Evolutionary conservation across 2,329 filamentous ascomycete species (phyloP), one percentile per base, ranked within the genome.

Genomic region (Ophioceras dolichostomum): DNA sequence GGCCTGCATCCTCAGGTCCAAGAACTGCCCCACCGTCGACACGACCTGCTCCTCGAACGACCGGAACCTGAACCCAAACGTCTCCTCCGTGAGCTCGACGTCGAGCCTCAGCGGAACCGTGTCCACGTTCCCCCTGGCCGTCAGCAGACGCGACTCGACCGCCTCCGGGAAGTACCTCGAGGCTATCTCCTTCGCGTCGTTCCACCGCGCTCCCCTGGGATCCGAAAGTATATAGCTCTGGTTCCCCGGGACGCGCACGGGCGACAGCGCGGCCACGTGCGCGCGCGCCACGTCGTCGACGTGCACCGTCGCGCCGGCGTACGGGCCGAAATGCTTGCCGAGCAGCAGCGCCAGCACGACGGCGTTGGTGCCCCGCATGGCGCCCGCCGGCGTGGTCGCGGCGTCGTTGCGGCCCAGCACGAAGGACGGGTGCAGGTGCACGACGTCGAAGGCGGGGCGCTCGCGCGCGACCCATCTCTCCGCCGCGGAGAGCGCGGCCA

Each of bases 231-330:
- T 51, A 41, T 57, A 55, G 43, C 55, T 49, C 39, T 52, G 47
- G 34, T 53, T 53, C 5, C 53, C 54, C 1, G 50, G 40, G 5
- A 62, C 43, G 53, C 61, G 64, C 1, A 44, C 42, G 20, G 49
- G 47, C 18, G 56, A 41, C 5, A 64, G 51, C 4, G 60, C 57
- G 5, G 44, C 41, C 20, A 64, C 53, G 36, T 64, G 61, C 5
- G 53, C 52, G 19, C 48, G 49, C 2, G 60, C 58, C 4, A 60
- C 57, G 38, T 63, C 59, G 36, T 61, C 53, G 13, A 60, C 45
- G 39, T 61, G 54, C 12, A 61, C 59, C 8, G 50, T 50, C 13
- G 45, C 46, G 16, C 58, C 57, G 5, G 48, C 43, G 18, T 49
- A 45, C 8, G 42, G 38, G 1, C 47, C 44, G 30, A 45, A 44